A percentile compares a stretch with the other conserved stretches of the same genome.
Conservation (phyloP, 768 basidiomycete genomes). For the Lenzites betulinus region DNA sequence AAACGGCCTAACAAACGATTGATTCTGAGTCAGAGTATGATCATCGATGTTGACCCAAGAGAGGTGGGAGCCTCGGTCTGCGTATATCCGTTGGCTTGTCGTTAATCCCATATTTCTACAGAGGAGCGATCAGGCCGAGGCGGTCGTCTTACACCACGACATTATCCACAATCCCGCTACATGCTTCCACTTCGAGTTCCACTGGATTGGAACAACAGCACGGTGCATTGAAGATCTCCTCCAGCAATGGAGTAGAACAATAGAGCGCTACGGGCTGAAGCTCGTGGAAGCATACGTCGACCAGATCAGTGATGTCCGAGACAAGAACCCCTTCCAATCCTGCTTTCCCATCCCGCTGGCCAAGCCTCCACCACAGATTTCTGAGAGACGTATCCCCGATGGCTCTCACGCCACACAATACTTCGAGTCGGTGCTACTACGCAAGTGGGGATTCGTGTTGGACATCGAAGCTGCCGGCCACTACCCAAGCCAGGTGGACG, state of each 20-base stretch:
- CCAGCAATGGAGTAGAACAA: conserved; percentile 75
- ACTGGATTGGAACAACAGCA: conserved; percentile 96
- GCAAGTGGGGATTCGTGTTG: conserved; percentile 78
- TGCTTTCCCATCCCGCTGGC: conserved; percentile 83
- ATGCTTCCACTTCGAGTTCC: conserved; percentile 95
- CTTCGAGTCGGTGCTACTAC: conserved; percentile 80
- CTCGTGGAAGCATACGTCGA: conserved; percentile 93
- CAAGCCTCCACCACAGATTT: conserved; percentile 69
- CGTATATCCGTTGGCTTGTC: not conserved
- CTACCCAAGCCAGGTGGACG: conserved; percentile 82
- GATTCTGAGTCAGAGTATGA: conserved; percentile 85
- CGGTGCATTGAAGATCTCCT: conserved; percentile 88
- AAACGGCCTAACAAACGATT: conserved; percentile 55
- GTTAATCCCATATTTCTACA: conserved; percentile 28
- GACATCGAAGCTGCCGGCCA: conserved; percentile 78
- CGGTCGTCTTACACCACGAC: conserved; percentile 89
- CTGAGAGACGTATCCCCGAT: conserved; percentile 66
- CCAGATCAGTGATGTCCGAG: conserved; percentile 85
- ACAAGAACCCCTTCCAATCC: conserved; percentile 88
- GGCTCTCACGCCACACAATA: conserved; percentile 67
- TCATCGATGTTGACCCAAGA: conserved; percentile 82
- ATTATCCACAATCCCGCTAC: conserved; percentile 94
- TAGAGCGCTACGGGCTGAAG: conserved; percentile 87
- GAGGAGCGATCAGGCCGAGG: conserved; percentile 87
- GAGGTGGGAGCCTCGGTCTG: conserved; percentile 48